Evolutionary conservation across 192 early-diverging fungal species (phyloP).

Genomic region (Linnemannia schmuckeri): DNA sequence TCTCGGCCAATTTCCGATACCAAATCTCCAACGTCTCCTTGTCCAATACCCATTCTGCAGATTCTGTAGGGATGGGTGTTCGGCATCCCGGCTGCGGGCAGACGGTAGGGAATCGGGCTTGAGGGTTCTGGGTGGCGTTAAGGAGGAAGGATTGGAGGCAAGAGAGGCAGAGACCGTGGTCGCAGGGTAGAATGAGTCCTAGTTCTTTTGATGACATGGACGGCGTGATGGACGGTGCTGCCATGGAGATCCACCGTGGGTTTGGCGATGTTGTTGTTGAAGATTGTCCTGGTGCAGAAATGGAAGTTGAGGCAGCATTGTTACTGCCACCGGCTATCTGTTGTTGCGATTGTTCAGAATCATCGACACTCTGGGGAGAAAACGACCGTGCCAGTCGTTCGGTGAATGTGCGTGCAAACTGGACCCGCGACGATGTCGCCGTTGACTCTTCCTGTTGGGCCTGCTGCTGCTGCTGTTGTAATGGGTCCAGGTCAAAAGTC

Average conservation of each 20-base stretch:
- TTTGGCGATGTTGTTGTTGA: neutral
- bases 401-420: slow-evolving; percentile 32
- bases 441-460: neutral
- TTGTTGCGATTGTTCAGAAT: neutral
- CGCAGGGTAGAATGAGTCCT: slow-evolving; percentile 42
- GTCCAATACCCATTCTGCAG: slow-evolving; percentile 46
- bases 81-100: slow-evolving; percentile 49
- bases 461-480: slow-evolving; percentile 14
- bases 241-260: slow-evolving; percentile 1
- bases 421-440: slow-evolving; percentile 14
- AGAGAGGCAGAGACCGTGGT: slow-evolving; percentile 49
- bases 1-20: slow-evolving; percentile 50
- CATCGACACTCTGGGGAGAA: neutral
- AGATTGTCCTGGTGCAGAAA: neutral
- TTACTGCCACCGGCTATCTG: neutral
- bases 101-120: slow-evolving; percentile 35
- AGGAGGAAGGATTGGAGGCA: slow-evolving; percentile 47
- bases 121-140: slow-evolving; percentile 28
- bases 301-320: slow-evolving; percentile 6
- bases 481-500: slow-evolving; percentile 31
- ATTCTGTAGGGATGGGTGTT: slow-evolving; percentile 48
- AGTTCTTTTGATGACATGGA: slow-evolving; percentile 47
- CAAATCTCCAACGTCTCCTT: slow-evolving; percentile 30
- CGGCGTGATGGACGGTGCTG: slow-evolving; percentile 21
- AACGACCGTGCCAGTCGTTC: slow-evolving; percentile 42